Evolutionary conservation across 495 filamentous ascomycete genomes (phyloP), one percentile per base, ranked within the genome.

Genomic region (Penicillium paradoxum): DNA sequence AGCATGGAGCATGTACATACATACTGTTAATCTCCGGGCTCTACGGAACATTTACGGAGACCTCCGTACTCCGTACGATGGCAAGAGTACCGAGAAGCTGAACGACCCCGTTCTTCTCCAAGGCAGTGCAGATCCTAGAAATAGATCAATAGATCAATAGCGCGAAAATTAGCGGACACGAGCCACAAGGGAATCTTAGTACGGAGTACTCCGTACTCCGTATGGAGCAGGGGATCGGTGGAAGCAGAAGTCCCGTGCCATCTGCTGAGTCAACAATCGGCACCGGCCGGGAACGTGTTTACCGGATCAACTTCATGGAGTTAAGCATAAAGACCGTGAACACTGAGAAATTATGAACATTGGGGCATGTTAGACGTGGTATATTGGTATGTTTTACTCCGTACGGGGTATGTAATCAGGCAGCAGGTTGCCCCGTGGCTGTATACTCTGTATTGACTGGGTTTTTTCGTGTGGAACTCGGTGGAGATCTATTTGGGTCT

Each of bases 371-470:
- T n/a, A n/a, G n/a, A n/a, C n/a, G n/a, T n/a, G n/a, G n/a, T n/a
- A n/a, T n/a, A n/a, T n/a, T n/a, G n/a, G n/a, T n/a, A n/a, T n/a
- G n/a, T n/a, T n/a, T 40, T 17, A 18, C 33, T 51, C 10, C 13
- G 10, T 34, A 34, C 30, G 30, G 30, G 11, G 30, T 53, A 49
- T 46, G 45, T 22, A 21, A 45, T n/a, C 40, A 51, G 47, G 41
- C 47, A 46, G 34, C 54, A 56, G 40, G 24, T 40, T 46, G 30
- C 24, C 38, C 36, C 59, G 60, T 63, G 60, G 53, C 53, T 57
- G 60, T 55, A 53, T 41, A n/a, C 10, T 2, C 10, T 6, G 21
- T 4, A 3, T 9, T 25, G 24, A 27, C 24, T 27, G 24, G 24
- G 24, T 25, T 13, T 42, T 14, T 42, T 24, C 19, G 21, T 24